Percentiles rank a stretch among this genome's conserved stretches.
Conservation (phyloP, 148 eudicot species). For the Heliamphora exappendiculata region DNA sequence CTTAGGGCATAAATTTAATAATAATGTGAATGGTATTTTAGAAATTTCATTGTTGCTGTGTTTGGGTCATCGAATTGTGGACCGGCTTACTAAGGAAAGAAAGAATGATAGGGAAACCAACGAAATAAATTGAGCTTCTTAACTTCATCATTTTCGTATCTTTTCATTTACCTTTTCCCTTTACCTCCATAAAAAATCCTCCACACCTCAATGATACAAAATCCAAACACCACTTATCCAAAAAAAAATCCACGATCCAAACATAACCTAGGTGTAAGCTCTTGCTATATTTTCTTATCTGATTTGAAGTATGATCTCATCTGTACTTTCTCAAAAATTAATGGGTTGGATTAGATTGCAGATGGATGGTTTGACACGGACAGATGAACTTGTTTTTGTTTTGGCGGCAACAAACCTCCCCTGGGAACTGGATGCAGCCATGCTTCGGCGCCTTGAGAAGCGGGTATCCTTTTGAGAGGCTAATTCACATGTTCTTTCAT, state of each 20-base stretch:
- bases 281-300: background rate
- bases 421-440: slow-evolving; percentile 98
- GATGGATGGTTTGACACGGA: slow-evolving; percentile 95
- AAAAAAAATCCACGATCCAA: too few species aligned
- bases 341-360: slow-evolving; percentile 30
- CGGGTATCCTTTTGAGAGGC: slow-evolving; percentile 47
- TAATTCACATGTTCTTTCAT: background rate
- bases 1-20: background rate
- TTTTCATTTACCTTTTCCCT: too few species aligned
- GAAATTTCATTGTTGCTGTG: too few species aligned
- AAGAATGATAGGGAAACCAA: too few species aligned
- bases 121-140: too few species aligned
- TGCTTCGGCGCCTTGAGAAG: slow-evolving; percentile 98
- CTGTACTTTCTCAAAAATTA: background rate
- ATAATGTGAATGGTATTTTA: background rate
- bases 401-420: slow-evolving; percentile 98
- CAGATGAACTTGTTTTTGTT: slow-evolving; percentile 95
- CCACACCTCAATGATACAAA: too few species aligned
- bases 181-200: too few species aligned
- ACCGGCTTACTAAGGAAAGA: too few species aligned
- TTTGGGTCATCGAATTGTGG: too few species aligned
- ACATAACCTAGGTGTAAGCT: too few species aligned
- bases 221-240: too few species aligned
- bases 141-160: too few species aligned
- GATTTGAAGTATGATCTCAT: background rate